phyloP scores from a whole-genome alignment of 2,329 filamentous ascomycete genomes.

The Bipolaris victoriae region DNA sequence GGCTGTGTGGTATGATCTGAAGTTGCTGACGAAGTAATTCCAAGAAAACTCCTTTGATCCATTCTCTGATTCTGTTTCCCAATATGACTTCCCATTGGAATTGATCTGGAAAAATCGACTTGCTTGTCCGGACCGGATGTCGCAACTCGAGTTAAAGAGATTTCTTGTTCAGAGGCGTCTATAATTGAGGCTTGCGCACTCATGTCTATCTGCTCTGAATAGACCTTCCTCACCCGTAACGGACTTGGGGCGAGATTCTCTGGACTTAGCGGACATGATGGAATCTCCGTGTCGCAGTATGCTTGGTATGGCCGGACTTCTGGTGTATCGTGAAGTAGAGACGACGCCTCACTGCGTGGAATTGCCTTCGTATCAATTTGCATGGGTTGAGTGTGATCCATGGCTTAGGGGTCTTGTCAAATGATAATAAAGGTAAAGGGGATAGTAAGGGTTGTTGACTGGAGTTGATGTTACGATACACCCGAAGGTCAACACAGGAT shows the following conservation, averaged over 20 bases:
- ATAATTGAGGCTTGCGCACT: neutral
- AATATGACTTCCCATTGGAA: constrained; percentile 2
- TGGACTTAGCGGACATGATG: constrained; percentile 26
- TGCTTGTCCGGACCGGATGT: constrained; percentile 1
- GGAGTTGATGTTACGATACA: constrained; percentile 4
- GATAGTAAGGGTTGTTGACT: neutral
- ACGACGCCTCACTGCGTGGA: constrained; percentile 6
- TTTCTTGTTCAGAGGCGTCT: neutral
- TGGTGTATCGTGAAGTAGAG: neutral
- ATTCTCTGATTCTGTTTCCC: constrained; percentile 2
- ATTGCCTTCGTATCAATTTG: neutral
- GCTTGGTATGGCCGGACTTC: constrained; percentile 23
- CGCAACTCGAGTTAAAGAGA: neutral
- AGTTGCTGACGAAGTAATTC: constrained; percentile 8
- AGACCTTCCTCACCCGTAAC: neutral
- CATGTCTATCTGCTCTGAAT: neutral
- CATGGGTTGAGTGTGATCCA: neutral
- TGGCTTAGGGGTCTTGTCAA: neutral
- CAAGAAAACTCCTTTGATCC: neutral
- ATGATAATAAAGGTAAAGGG: neutral
- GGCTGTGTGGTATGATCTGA: constrained; percentile 23
- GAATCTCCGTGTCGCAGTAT: constrained; percentile 29
- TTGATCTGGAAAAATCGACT: neutral
- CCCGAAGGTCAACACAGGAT: neutral
- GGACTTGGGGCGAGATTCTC: constrained; percentile 17